Base-by-base conservation (phyloP, 768 basidiomycete genomes). In the Tephrocybe sp. region DNA sequence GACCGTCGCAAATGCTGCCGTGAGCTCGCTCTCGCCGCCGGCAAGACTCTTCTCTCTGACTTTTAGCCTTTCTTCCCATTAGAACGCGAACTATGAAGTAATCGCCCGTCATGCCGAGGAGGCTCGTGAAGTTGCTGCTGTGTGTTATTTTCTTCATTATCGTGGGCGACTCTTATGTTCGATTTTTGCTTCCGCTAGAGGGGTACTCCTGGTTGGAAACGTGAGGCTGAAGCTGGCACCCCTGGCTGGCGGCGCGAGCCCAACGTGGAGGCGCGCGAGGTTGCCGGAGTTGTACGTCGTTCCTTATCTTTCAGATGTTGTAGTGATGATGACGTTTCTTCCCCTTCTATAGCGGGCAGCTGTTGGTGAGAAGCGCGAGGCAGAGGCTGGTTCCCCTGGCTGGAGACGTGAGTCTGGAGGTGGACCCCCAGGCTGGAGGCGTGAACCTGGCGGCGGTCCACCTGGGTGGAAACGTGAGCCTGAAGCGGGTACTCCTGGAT, bases 1-100 rank as follows among this genome's bases (percentile, higher is more conserved):
- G 8, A 56, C 60, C n/a, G 21, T 48, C 42, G 66, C 68, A 21
- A 51, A 58, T 10, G 60, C 64, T 38, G 41, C 60, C 41, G 70
- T 67, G 40, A 63, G 68, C 60, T 12, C 38, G 28, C 32, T 51
- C n/a, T 41, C 28, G 3, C 30, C 34, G 11, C 15, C 32, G 15
- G 50, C 8, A 36, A 3, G 23, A 24, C 11, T 30, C 18, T 37
- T 28, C 15, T 4, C 24, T 40, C 41, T 58, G 47, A 57, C 42
- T n/a, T 33, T 18, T 11, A 11, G 14, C 34, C 33, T 20, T n/a
- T 30, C 28, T 30, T 44, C 43, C 39, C 26, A 24, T 11, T 46
- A 59, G 55, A 36, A 53, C 7, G 33, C 15, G 30, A 48, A 50
- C 15, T 50, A 50, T 46, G 56, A 52, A 30, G 47, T 50, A 24